phyloP scores from a whole-genome alignment of 768 basidiomycete genomes.

The Infundibulicybe gibba region DNA sequence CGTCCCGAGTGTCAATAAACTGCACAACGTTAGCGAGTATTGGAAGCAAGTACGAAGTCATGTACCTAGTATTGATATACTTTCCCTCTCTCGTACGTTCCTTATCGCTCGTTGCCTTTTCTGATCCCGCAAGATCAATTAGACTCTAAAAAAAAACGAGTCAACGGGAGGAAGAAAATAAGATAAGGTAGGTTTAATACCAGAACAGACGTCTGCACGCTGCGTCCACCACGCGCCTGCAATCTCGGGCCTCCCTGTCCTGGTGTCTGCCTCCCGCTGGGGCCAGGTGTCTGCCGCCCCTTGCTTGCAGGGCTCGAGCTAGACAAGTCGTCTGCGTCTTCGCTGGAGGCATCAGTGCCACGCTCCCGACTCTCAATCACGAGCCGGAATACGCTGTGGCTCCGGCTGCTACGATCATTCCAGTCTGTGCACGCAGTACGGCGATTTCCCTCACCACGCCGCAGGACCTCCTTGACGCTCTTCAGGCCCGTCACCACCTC shows the following conservation, averaged over 20 bases:
- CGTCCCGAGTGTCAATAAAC: conserved; percentile 86
- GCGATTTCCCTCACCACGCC: conserved; percentile 81
- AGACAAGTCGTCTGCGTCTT: conserved; percentile 41
- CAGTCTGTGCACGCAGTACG: conserved; percentile 97
- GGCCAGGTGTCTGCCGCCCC: conserved; percentile 41
- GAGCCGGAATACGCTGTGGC: conserved; percentile 91
- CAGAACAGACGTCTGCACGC: conserved; percentile 74
- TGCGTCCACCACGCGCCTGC: conserved; percentile 76
- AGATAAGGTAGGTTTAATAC: conserved; percentile 31
- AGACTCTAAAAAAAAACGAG: conserved; percentile 53
- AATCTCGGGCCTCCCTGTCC: conserved; percentile 53
- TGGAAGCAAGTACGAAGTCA: background rate
- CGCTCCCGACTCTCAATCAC: conserved; percentile 87
- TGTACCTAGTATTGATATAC: conserved; percentile 89
- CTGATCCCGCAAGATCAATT: conserved; percentile 95
- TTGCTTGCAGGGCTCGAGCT: conserved; percentile 19
- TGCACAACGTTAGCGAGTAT: conserved; percentile 23
- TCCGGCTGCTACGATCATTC: conserved; percentile 94
- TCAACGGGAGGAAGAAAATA: conserved; percentile 3
- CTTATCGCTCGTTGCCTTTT: conserved; percentile 93
- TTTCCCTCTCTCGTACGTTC: conserved; percentile 95
- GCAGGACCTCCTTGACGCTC: conserved; percentile 80
- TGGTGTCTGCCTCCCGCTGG: conserved; percentile 37
- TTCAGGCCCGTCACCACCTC: conserved; percentile 92
- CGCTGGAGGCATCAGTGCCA: conserved; percentile 23